These are phyloP conservation scores for Yarrowia porcina DNA, from an alignment of 805 yeast species.

Conservation along the genomic window DNA sequence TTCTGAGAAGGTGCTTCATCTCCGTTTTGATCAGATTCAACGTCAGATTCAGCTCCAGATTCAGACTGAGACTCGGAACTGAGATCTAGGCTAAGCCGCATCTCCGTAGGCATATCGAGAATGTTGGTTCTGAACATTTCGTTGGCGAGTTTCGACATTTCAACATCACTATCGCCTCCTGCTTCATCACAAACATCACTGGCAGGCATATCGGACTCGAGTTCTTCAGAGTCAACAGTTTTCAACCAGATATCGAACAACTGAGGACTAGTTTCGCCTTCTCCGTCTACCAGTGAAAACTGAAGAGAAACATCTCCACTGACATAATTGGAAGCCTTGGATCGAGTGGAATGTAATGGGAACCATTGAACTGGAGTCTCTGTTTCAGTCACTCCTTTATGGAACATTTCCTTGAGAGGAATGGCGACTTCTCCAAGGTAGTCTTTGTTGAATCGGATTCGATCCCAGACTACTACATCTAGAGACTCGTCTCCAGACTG, in stretches of 20 bases:
- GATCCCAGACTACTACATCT: conserved; percentile 29
- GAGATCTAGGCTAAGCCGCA: background rate
- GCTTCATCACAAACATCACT: background rate
- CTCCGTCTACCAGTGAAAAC: conserved; percentile 7
- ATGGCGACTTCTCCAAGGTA: conserved; percentile 17
- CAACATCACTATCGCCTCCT: background rate
- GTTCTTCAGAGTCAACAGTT: background rate
- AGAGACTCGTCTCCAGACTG: conserved; percentile 34
- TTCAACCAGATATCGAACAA: background rate
- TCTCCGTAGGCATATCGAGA: background rate
- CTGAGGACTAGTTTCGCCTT: background rate
- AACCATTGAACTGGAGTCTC: background rate
- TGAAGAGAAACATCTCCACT: conserved; percentile 3
- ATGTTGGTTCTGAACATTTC: conserved; percentile 21
- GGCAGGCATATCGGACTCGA: conserved; percentile 10
- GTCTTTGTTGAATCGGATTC: conserved; percentile 23
- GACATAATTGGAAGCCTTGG: background rate
- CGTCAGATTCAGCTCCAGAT: conserved; percentile 21
- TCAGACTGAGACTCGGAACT: conserved; percentile 13
- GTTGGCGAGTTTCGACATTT: conserved; percentile 15
- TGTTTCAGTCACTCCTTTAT: conserved; percentile 1
- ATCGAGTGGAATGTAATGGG: background rate
- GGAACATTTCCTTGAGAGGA: conserved; percentile 9
- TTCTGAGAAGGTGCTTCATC: background rate
- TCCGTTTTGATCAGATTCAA: background rate